Evolutionary conservation across 768 basidiomycete genomes (phyloP).

Genomic region (Coprinellus micaceus): DNA sequence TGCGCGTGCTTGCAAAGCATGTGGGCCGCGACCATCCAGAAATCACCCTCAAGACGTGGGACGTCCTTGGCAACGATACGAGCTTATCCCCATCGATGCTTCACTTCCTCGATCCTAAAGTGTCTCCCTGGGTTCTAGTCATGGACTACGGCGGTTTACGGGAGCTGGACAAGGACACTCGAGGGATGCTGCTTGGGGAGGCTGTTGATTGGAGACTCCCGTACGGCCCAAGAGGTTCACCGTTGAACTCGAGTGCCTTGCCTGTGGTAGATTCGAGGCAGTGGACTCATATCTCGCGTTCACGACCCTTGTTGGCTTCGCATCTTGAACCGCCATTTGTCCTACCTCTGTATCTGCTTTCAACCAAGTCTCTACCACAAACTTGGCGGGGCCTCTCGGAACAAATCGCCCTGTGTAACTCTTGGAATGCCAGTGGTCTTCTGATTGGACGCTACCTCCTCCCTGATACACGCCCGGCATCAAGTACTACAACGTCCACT

Average conservation of each 20-base stretch:
- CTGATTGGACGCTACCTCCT: neutral
- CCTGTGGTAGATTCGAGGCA: neutral
- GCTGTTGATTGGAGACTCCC: neutral
- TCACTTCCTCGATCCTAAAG: neutral
- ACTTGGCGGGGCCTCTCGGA: slow-evolving; percentile 26
- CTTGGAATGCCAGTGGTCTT: slow-evolving; percentile 6
- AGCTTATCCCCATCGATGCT: neutral
- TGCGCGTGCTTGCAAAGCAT: neutral
- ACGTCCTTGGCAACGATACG: neutral
- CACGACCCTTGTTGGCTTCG: slow-evolving; percentile 34
- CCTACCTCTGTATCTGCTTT: slow-evolving; percentile 31
- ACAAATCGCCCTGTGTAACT: slow-evolving; percentile 22
- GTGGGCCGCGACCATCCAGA: neutral
- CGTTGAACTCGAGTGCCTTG: neutral
- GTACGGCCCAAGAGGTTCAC: slow-evolving; percentile 5
- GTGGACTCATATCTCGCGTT: slow-evolving; percentile 34
- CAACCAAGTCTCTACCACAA: slow-evolving; percentile 14
- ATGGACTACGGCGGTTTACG: slow-evolving; percentile 4
- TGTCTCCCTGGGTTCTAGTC: slow-evolving; percentile 3
- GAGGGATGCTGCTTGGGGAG: neutral
- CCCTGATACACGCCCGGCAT: neutral
- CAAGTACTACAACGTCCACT: neutral
- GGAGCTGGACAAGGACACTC: neutral
- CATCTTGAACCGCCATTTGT: slow-evolving; percentile 65
- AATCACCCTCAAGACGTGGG: neutral